Percentiles rank a stretch among this genome's conserved stretches.
Evolutionary conservation across 1,284 basidiomycete species (phyloP).

Genomic region (Naganishia liquefaciens): DNA sequence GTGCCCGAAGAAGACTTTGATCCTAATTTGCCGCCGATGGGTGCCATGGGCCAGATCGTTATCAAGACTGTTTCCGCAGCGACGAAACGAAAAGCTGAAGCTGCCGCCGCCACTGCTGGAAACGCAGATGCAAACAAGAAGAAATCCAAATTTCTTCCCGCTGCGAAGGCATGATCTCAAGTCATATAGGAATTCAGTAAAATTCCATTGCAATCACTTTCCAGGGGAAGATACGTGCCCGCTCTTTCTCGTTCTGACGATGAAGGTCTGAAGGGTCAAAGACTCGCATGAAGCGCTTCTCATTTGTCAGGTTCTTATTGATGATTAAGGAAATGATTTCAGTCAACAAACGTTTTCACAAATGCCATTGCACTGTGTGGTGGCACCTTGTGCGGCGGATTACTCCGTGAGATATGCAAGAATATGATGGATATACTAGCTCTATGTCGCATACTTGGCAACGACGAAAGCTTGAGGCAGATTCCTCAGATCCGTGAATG

Average conservation of each 20-base stretch:
- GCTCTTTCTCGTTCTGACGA: too few relatives aligned
- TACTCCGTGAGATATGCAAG: not conserved
- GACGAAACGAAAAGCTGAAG: conserved; percentile 23
- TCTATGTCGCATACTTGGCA: conserved; percentile 32
- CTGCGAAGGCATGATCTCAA: conserved; percentile 5
- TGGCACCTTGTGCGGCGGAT: too few relatives aligned
- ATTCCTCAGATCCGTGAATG: conserved; percentile 33
- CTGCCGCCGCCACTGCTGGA: conserved; percentile 30
- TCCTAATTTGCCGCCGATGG: conserved; percentile 43
- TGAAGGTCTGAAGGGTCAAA: too few relatives aligned
- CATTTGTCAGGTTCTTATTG: too few relatives aligned
- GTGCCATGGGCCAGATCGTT: conserved; percentile 49
- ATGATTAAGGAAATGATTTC: too few relatives aligned
- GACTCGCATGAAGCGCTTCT: too few relatives aligned
- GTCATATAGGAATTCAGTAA: too few relatives aligned
- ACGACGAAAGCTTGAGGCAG: conserved; percentile 34
- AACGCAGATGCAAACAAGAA: conserved; percentile 35
- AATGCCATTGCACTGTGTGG: too few relatives aligned
- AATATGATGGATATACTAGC: not conserved
- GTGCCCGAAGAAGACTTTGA: conserved; percentile 47
- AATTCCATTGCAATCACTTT: too few relatives aligned
- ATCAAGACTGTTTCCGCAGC: conserved; percentile 29
- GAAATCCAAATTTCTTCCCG: conserved; percentile 36
- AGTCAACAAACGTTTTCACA: too few relatives aligned
- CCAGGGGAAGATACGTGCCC: too few relatives aligned